Evolutionary conservation across 139 green algal genomes (phyloP), one percentile per base, ranked within the genome.

Genomic region (Chlorella vulgaris): DNA sequence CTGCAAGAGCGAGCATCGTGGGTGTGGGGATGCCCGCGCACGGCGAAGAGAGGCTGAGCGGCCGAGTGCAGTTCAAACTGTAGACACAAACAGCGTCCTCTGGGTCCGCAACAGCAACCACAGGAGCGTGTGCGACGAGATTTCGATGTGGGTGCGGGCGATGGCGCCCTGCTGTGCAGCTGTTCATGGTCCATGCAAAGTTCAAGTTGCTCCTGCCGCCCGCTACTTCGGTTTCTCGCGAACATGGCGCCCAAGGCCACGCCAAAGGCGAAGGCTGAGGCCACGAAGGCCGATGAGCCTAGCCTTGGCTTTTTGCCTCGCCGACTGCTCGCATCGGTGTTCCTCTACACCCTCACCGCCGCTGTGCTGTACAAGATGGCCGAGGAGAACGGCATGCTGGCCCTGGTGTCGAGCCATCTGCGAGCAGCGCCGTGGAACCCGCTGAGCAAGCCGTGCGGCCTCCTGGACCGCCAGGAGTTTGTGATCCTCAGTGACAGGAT

Each of bases 401-500:
- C 43, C 22, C 3, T 83, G 10, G 7, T 82, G 13, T 8, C 8
- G 35, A 66, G 42, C 50, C 81, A 85, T 35, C 35, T 70, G 21
- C 33, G 35, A 6, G 73, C 58, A 2, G 47, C 38, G 26, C 40
- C 61, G 6, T 69, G 50, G 42, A 74, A 65, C 36, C 83, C 83
- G 19, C 80, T 74, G 69, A 28, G 24, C 36, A 24, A n/a, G 19
- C 60, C 58, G 10, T 89, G 86, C 68, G 86, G 86, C 29, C 51
- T 83, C 28, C 38, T 90, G n/a, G 8, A 29, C 2, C 29, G 66
- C 33, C 85, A 81, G 42, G 70, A 91, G 53, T 91, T 74, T 63
- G 42, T 86, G 4, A 40, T 91, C 0, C 6, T 83, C 22, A 82
- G 70, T 15, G 69, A 85, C 33, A 31, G 62, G 2, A 63, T 91